These are phyloP conservation scores for Herpetomonas tarakana DNA, from an alignment of 208 protist species.

Conservation along the genomic window DNA sequence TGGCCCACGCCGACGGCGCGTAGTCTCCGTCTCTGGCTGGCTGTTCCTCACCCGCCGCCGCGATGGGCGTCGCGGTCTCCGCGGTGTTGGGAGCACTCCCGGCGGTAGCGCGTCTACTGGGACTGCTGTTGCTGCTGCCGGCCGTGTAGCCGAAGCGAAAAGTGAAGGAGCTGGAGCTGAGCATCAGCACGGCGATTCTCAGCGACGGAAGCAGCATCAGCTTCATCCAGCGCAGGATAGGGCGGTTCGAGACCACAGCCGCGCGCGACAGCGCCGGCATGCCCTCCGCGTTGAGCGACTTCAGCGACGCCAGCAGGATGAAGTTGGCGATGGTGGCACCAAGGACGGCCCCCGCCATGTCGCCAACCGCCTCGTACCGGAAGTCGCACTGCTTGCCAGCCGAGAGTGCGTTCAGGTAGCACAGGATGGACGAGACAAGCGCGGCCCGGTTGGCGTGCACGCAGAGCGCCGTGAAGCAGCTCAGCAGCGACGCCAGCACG, in stretches of 20 bases:
- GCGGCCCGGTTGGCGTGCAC: constrained; percentile 11
- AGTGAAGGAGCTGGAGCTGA: not conserved
- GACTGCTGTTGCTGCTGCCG: not conserved
- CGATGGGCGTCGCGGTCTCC: not conserved
- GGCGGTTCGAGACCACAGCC: not conserved
- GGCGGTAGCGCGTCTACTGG: not conserved
- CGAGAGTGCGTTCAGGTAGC: constrained; percentile 11
- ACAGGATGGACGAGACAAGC: constrained; percentile 10
- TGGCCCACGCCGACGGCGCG: not conserved
- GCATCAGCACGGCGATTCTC: not conserved
- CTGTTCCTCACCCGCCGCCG: not conserved
- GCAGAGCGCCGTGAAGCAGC: constrained; percentile 12
- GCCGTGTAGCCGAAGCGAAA: not conserved
- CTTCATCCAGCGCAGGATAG: not conserved
- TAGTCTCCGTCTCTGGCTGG: not conserved
- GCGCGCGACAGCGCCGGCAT: not conserved
- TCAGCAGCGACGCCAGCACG: not conserved
- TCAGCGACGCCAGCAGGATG: not conserved
- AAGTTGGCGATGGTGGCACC: constrained; percentile 11
- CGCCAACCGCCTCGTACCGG: constrained; percentile 6
- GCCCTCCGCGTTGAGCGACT: constrained; percentile 7
- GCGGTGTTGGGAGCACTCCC: not conserved
- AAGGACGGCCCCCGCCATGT: constrained; percentile 6
- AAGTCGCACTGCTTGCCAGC: not conserved
- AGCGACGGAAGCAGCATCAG: not conserved